Evolutionary conservation across 352 stramenopile genomes (phyloP).

Genomic region (Peronospora farinosa): DNA sequence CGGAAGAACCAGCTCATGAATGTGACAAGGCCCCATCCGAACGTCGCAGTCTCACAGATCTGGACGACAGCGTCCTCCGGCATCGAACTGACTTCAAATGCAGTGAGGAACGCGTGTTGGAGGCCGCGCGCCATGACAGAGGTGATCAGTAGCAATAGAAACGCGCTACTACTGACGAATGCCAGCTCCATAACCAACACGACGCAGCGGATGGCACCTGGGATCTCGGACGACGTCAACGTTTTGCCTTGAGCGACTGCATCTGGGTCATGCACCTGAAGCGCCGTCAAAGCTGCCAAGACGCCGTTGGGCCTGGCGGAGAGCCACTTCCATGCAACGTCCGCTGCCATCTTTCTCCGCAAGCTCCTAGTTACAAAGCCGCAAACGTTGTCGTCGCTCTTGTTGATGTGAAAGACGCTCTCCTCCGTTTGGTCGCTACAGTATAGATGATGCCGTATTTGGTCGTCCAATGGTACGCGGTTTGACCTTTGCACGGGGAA

Average conservation of each 20-base stretch:
- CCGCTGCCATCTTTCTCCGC: conserved; percentile 9
- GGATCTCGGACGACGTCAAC: conserved; percentile 8
- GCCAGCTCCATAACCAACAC: conserved; percentile 42
- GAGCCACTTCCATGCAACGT: conserved; percentile 20
- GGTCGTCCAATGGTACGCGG: no score
- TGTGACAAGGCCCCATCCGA: conserved; percentile 25
- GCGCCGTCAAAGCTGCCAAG: conserved; percentile 19
- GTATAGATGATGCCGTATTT: no score
- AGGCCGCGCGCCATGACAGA: conserved; percentile 16
- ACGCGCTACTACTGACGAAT: conserved; percentile 23
- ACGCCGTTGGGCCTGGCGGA: conserved; percentile 26
- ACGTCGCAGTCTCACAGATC: conserved; percentile 15
- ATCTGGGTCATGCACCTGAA: conserved; percentile 15
- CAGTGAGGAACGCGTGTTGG: conserved; percentile 8
- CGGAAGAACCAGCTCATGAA: conserved; percentile 38
- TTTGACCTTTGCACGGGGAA: no score
- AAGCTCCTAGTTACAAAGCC: not conserved
- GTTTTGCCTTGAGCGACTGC: not conserved
- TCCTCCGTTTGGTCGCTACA: no score
- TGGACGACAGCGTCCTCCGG: conserved; percentile 1
- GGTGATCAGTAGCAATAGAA: conserved; percentile 31
- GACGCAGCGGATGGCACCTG: conserved; percentile 18
- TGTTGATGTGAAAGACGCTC: no score
- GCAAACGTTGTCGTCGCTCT: no score
- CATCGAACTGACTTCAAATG: no score